Evolutionary conservation across 768 basidiomycete species (phyloP).

Genomic region (Hemileccinum rubropunctum): DNA sequence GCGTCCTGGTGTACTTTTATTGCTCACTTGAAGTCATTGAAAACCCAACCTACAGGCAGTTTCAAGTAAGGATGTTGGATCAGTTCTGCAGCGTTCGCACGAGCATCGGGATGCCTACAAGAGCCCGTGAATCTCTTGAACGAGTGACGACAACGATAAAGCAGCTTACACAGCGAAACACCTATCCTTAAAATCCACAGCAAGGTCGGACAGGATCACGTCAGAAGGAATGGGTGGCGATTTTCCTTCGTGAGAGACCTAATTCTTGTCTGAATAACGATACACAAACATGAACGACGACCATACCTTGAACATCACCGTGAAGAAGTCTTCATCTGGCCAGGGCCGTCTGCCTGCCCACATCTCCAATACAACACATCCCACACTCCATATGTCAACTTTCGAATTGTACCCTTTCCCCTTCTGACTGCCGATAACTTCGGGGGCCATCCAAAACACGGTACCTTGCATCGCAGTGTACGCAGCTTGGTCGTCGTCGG

Average conservation of each 20-base stretch:
- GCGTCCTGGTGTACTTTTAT: conserved; percentile 16
- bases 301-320: conserved; percentile 91
- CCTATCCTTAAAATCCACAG: conserved; percentile 80
- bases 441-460: conserved; percentile 99
- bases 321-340: conserved; percentile 85
- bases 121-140: conserved; percentile 1
- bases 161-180: conserved; percentile 87
- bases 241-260: conserved; percentile 84
- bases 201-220: conserved; percentile 69
- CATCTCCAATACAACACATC: conserved; percentile 99
- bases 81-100: conserved; percentile 77
- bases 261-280: conserved; percentile 1
- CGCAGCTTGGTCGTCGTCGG: conserved; percentile 79
- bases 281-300: not conserved
- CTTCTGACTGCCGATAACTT: conserved; percentile 83
- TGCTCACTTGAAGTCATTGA: conserved; percentile 48
- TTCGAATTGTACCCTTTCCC: conserved; percentile 91
- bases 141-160: not conserved
- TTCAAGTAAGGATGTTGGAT: conserved; percentile 75
- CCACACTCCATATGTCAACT: conserved; percentile 98
- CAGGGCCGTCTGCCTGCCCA: conserved; percentile 96
- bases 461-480: conserved; percentile 96
- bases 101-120: conserved; percentile 74
- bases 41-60: conserved; percentile 71
- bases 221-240: conserved; percentile 90